Evolutionary conservation across 2,329 filamentous ascomycete species (phyloP).

Genomic region (Paramyrothecium sp.): DNA sequence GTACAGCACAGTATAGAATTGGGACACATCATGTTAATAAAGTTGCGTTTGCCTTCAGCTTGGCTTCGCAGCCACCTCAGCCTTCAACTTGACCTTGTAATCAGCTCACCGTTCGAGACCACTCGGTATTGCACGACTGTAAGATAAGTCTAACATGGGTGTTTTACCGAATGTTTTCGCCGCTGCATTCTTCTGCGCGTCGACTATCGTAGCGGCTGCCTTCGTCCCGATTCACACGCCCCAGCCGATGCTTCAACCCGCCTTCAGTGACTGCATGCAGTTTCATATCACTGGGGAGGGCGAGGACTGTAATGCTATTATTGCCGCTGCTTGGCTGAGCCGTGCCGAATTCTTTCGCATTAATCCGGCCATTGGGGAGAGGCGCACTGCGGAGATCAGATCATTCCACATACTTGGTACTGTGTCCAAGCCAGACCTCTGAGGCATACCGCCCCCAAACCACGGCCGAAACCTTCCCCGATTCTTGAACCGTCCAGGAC

Average conservation of each 20-base stretch:
- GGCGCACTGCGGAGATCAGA: constrained; percentile 1
- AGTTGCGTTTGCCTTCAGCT: no score
- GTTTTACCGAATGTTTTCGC: constrained; percentile 1
- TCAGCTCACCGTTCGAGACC: no score
- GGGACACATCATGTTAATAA: no score
- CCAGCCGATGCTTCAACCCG: constrained; percentile 8
- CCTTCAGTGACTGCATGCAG: constrained; percentile 8
- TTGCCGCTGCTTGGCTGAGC: constrained; percentile 1
- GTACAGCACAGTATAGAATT: no score
- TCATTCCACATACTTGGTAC: constrained; percentile 11
- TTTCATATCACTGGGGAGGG: constrained; percentile 4
- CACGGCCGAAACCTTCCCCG: no score
- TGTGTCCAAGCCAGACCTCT: constrained; percentile 14
- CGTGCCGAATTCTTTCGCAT: constrained; percentile 10
- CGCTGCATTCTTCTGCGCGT: neutral
- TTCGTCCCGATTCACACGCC: constrained; percentile 9
- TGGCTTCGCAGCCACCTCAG: no score
- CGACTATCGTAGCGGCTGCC: neutral
- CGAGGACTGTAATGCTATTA: constrained; percentile 7
- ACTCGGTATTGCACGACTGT: no score
- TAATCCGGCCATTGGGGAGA: constrained; percentile 8
- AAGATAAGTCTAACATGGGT: constrained; percentile 31
- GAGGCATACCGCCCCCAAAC: no score
- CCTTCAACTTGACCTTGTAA: no score
- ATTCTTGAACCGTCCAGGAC: no score